phyloP scores from a whole-genome alignment of 441 rosid genomes.

The Pelargonium myrrhifolium region DNA sequence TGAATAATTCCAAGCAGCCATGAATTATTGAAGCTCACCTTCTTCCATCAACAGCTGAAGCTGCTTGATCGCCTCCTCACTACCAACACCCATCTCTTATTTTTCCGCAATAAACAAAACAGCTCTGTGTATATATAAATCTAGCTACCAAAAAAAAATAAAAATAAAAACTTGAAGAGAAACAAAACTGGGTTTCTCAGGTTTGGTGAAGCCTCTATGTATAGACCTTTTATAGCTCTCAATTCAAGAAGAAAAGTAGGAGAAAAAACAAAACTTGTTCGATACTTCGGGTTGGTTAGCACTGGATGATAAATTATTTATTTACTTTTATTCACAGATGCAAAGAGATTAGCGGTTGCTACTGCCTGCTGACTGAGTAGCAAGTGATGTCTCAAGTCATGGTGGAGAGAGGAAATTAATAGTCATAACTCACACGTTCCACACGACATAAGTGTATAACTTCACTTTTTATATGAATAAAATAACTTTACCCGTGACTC shows the following conservation, averaged over 20 bases:
- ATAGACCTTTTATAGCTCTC: neutral
- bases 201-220: neutral
- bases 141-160: slow-evolving; percentile 12
- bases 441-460: no score
- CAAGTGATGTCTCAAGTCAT: no score
- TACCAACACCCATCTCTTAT: slow-evolving; percentile 38
- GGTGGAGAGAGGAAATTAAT: no score
- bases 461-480: no score
- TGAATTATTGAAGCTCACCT: slow-evolving; percentile 38
- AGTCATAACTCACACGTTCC: no score
- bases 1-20: slow-evolving; percentile 16
- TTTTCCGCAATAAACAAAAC: slow-evolving; percentile 8
- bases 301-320: no score
- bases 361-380: no score
- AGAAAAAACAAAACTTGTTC: neutral
- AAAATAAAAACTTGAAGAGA: neutral
- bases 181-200: slow-evolving; percentile 10
- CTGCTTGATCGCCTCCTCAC: slow-evolving; percentile 67
- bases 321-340: no score
- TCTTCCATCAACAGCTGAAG: slow-evolving; percentile 56
- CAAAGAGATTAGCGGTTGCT: no score
- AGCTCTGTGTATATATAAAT: neutral
- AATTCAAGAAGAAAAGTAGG: neutral
- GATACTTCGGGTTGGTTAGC: no score
- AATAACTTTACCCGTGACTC: no score